Percentiles rank a stretch among this genome's conserved stretches.
Evolutionary conservation across 495 filamentous ascomycete species (phyloP).

Genomic region (Penicillium cinerascens): DNA sequence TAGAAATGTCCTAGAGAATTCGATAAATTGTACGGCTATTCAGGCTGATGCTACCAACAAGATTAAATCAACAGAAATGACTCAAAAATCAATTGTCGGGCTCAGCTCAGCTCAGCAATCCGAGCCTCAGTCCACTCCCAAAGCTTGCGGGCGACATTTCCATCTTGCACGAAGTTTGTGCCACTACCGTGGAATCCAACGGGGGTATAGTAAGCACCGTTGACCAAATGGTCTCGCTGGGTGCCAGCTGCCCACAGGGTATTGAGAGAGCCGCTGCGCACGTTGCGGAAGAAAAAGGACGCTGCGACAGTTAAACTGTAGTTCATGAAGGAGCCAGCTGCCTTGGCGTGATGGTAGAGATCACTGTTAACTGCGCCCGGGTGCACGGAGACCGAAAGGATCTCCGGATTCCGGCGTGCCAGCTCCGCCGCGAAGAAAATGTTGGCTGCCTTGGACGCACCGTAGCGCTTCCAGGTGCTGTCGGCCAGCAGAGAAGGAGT

Average conservation of each 20-base stretch:
- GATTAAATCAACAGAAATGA: background rate
- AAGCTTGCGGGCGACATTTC: conserved; percentile 46
- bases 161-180: conserved; percentile 40
- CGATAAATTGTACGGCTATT: background rate
- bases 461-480: conserved; percentile 52
- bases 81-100: background rate
- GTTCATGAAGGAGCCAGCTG: conserved; percentile 24
- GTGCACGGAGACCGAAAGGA: conserved; percentile 57
- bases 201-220: conserved; percentile 57
- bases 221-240: conserved; percentile 32
- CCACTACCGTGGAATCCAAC: conserved; percentile 42
- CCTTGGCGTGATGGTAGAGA: conserved; percentile 37
- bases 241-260: conserved; percentile 56
- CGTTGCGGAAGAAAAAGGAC: conserved; percentile 26
- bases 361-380: conserved; percentile 63
- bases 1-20: background rate
- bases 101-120: conserved; percentile 28
- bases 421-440: conserved; percentile 61
- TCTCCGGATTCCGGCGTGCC: conserved; percentile 52
- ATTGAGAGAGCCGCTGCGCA: conserved; percentile 51
- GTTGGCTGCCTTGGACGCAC: conserved; percentile 66
- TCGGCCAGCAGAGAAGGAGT: conserved; percentile 33
- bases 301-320: conserved; percentile 16
- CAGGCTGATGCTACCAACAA: background rate
- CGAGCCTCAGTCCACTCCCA: conserved; percentile 65